Evolutionary conservation across 306 rosid genomes (phyloP).

Genomic region (Acacia acuminata): DNA sequence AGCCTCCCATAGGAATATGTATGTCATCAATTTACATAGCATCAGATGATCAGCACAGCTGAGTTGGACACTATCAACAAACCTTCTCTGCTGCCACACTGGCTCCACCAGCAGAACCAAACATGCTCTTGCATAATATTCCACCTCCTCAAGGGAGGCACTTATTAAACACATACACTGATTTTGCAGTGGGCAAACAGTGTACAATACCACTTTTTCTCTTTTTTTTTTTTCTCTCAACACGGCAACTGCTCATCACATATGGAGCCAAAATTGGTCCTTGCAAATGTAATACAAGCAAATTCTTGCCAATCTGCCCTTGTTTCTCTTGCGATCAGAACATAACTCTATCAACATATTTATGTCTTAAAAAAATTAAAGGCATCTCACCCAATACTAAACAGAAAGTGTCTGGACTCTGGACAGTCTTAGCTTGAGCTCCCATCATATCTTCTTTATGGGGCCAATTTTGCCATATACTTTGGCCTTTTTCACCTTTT

Average conservation of each 20-base stretch:
- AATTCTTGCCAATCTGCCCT: slow-evolving; percentile 14
- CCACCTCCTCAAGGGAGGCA: slow-evolving; percentile 1
- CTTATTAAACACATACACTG: slow-evolving; percentile 24
- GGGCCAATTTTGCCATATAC: slow-evolving; percentile 7
- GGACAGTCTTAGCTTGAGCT: slow-evolving; percentile 25
- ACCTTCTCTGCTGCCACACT: background rate
- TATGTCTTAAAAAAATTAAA: slow-evolving; percentile 6
- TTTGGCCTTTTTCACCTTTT: slow-evolving; percentile 23
- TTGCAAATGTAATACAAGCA: slow-evolving; percentile 1
- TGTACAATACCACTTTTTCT: slow-evolving; percentile 20
- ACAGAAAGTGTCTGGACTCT: slow-evolving; percentile 23
- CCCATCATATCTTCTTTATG: slow-evolving; percentile 23
- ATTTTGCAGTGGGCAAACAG: slow-evolving; percentile 2
- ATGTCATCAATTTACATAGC: background rate
- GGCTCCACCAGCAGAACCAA: background rate
- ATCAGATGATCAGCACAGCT: background rate
- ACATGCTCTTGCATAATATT: slow-evolving; percentile 3
- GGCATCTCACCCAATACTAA: slow-evolving; percentile 14
- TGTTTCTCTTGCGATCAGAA: slow-evolving; percentile 26
- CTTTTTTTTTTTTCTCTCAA: slow-evolving; percentile 3
- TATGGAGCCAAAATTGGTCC: slow-evolving; percentile 21
- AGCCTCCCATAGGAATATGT: background rate
- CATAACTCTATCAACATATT: slow-evolving; percentile 25
- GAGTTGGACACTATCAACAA: background rate
- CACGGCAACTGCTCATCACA: slow-evolving; percentile 25